phyloP scores from a whole-genome alignment of 1,284 basidiomycete genomes.

The Macrocystidia cucumis region DNA sequence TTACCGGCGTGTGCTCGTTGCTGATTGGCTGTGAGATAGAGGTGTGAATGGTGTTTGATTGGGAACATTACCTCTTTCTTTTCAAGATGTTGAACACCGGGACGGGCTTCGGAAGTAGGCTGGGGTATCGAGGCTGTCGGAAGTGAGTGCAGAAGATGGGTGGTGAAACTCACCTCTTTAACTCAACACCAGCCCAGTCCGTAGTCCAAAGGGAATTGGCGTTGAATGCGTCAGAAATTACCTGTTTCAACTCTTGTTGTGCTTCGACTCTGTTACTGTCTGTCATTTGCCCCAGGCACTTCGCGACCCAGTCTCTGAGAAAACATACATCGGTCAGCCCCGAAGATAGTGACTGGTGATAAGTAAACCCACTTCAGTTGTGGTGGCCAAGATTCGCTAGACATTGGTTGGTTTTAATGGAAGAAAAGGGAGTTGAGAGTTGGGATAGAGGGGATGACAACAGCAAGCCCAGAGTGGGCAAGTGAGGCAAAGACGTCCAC shows the following conservation, averaged over 20 bases:
- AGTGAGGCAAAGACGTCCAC: constrained; percentile 2
- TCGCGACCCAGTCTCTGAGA: constrained; percentile 81
- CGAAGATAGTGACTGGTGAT: constrained; percentile 5
- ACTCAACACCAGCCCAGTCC: constrained; percentile 78
- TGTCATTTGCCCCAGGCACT: constrained; percentile 76
- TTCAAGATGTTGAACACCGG: constrained; percentile 45
- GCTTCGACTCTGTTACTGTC: constrained; percentile 69
- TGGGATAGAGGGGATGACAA: neutral
- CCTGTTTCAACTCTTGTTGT: constrained; percentile 76
- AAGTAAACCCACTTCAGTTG: constrained; percentile 42
- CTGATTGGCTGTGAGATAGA: constrained; percentile 16
- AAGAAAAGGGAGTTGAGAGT: constrained; percentile 2
- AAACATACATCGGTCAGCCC: constrained; percentile 2
- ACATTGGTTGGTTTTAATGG: constrained; percentile 34
- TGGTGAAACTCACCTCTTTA: constrained; percentile 47
- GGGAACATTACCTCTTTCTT: constrained; percentile 55
- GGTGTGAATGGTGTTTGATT: neutral
- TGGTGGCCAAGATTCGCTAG: constrained; percentile 58
- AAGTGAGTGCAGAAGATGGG: constrained; percentile 14
- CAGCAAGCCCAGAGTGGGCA: neutral
- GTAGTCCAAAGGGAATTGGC: constrained; percentile 81
- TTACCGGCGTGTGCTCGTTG: constrained; percentile 29
- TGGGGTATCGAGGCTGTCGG: constrained; percentile 21
- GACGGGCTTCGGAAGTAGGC: constrained; percentile 57
- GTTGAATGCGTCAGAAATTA: constrained; percentile 77